phyloP scores from a whole-genome alignment of 495 filamentous ascomycete genomes.

The Amniculicola lignicola region DNA sequence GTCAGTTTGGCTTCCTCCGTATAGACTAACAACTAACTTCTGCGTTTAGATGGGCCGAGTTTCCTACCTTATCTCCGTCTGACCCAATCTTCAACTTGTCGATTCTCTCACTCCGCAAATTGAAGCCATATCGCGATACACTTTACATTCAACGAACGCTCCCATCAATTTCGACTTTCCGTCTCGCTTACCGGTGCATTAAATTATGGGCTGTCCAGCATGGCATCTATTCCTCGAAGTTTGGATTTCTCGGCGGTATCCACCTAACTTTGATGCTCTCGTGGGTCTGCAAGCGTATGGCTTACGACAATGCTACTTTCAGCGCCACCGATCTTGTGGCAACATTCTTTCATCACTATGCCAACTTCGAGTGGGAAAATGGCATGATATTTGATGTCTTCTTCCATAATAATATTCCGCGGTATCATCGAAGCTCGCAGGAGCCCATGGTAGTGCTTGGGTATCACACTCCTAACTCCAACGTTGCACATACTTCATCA shows the following conservation, averaged over 20 bases:
- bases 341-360: conserved; percentile 59
- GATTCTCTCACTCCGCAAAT: conserved; percentile 47
- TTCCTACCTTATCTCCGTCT: conserved; percentile 28
- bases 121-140: conserved; percentile 57
- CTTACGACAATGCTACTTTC: conserved; percentile 21
- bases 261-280: conserved; percentile 57
- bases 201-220: conserved; percentile 54
- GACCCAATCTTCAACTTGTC: conserved; percentile 51
- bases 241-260: conserved; percentile 57
- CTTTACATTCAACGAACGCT: conserved; percentile 52
- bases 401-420: conserved; percentile 44
- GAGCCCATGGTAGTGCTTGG: conserved; percentile 58
- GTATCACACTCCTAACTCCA: conserved; percentile 52
- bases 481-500: conserved; percentile 52
- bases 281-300: conserved; percentile 51
- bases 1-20: conserved; percentile 19
- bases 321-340: conserved; percentile 46
- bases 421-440: conserved; percentile 48
- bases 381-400: conserved; percentile 52
- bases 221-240: conserved; percentile 56
- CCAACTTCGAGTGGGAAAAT: conserved; percentile 51
- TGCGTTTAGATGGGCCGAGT: conserved; percentile 39
- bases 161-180: conserved; percentile 52
- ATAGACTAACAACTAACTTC: conserved; percentile 7
- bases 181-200: conserved; percentile 51